Percentiles rank a stretch among this genome's conserved stretches.
Conservation (phyloP, 371 early-diverging fungal genomes). For the Cokeromyces recurvatus region DNA sequence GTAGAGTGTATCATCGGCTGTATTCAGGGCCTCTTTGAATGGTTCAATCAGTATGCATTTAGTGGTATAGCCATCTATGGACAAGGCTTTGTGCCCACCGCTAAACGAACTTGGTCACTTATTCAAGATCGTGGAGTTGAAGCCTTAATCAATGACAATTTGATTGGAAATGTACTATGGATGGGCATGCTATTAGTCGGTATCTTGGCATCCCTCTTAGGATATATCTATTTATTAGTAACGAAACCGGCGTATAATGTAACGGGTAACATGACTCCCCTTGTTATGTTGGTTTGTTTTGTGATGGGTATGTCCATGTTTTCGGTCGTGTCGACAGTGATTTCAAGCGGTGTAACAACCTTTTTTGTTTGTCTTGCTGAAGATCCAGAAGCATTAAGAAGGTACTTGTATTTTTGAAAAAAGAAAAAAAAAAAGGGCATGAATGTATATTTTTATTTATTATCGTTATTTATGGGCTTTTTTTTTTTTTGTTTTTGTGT, state of each 20-base stretch:
- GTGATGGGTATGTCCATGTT: slow-evolving; percentile 68
- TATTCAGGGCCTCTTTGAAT: slow-evolving; percentile 46
- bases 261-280: slow-evolving; percentile 30
- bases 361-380: slow-evolving; percentile 84
- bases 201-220: slow-evolving; percentile 46
- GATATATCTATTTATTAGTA: slow-evolving; percentile 44
- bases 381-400: slow-evolving; percentile 64
- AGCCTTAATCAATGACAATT: slow-evolving; percentile 84
- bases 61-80: slow-evolving; percentile 93
- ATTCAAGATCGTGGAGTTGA: slow-evolving; percentile 85
- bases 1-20: slow-evolving; percentile 34
- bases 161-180: slow-evolving; percentile 70
- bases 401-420: slow-evolving; percentile 23
- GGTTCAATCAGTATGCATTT: slow-evolving; percentile 88
- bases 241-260: slow-evolving; percentile 37
- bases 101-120: slow-evolving; percentile 81
- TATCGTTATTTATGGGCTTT: no score
- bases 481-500: no score
- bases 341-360: slow-evolving; percentile 74
- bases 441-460: not conserved
- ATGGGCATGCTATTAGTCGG: slow-evolving; percentile 61
- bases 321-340: slow-evolving; percentile 61
- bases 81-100: slow-evolving; percentile 78
- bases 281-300: slow-evolving; percentile 57
- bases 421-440: not conserved